phyloP scores from a whole-genome alignment of 768 basidiomycete genomes.

The Termitomyces sp. region DNA sequence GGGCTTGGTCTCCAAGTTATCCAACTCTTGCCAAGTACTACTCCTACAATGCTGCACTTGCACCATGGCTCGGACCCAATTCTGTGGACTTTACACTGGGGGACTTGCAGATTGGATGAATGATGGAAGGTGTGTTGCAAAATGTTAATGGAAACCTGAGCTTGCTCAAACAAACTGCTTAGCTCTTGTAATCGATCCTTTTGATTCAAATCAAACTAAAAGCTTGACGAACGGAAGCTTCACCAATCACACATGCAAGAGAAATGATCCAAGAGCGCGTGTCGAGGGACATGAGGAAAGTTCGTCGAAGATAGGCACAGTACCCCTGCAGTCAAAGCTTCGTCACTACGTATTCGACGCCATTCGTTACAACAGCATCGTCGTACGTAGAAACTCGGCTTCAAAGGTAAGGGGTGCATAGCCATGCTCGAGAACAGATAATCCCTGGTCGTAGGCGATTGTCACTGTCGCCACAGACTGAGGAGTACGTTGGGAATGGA shows the following conservation, averaged over 20 bases:
- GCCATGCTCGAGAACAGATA: neutral
- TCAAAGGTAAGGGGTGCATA: conserved; percentile 8
- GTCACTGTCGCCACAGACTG: neutral
- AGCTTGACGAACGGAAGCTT: neutral
- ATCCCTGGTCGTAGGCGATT: neutral
- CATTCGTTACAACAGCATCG: neutral
- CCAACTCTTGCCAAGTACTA: conserved; percentile 36
- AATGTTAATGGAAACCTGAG: neutral
- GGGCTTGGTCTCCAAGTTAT: conserved; percentile 48
- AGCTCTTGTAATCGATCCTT: conserved; percentile 56
- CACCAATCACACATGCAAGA: neutral
- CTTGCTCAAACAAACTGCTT: neutral
- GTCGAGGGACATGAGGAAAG: too few relatives aligned
- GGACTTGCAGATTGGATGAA: conserved; percentile 57
- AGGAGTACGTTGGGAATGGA: neutral
- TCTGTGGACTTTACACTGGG: conserved; percentile 37
- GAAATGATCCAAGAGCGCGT: too few relatives aligned
- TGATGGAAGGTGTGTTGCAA: conserved; percentile 51
- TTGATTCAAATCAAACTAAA: conserved; percentile 19
- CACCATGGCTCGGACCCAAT: conserved; percentile 55
- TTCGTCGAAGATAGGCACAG: neutral
- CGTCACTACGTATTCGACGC: conserved; percentile 8
- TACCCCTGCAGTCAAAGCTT: conserved; percentile 13
- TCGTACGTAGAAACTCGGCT: conserved; percentile 7
- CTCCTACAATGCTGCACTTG: conserved; percentile 45